phyloP scores from a whole-genome alignment of 768 basidiomycete species.

The Podaxis rugospora region DNA sequence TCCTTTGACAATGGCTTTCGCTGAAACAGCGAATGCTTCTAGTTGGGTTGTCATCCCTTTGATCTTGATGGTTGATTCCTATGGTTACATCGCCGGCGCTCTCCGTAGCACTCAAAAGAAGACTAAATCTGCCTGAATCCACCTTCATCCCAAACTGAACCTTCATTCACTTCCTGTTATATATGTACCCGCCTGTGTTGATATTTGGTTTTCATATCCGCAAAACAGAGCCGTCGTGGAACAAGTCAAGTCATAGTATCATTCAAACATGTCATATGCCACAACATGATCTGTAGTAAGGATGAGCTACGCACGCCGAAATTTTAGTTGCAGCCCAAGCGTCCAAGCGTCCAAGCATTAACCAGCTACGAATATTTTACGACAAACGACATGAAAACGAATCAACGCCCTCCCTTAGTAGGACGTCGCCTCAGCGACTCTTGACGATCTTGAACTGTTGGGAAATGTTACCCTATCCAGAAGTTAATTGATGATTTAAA shows the following conservation, averaged over 20 bases:
- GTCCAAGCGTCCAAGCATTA: too few relatives aligned
- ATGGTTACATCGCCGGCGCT: constrained; percentile 58
- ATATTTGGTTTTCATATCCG: background rate
- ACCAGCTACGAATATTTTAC: background rate
- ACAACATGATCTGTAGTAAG: background rate
- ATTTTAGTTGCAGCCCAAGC: background rate
- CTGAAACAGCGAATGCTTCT: constrained; percentile 5
- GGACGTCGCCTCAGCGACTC: background rate
- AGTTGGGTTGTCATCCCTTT: constrained; percentile 82
- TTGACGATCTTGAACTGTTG: constrained; percentile 23
- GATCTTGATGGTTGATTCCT: constrained; percentile 76
- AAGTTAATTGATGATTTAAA: background rate
- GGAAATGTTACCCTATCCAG: constrained; percentile 24
- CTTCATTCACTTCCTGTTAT: background rate
- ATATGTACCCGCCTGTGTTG: background rate
- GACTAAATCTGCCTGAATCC: constrained; percentile 15
- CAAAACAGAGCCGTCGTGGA: background rate
- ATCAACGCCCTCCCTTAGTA: background rate
- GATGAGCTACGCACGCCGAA: background rate
- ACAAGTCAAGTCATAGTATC: background rate
- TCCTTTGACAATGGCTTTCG: background rate
- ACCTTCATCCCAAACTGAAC: background rate
- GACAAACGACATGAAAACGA: background rate
- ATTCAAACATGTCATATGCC: background rate
- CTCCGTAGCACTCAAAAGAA: constrained; percentile 39